phyloP scores from a whole-genome alignment of 192 early-diverging fungal species.

The Globomyces pollinis-pini region DNA sequence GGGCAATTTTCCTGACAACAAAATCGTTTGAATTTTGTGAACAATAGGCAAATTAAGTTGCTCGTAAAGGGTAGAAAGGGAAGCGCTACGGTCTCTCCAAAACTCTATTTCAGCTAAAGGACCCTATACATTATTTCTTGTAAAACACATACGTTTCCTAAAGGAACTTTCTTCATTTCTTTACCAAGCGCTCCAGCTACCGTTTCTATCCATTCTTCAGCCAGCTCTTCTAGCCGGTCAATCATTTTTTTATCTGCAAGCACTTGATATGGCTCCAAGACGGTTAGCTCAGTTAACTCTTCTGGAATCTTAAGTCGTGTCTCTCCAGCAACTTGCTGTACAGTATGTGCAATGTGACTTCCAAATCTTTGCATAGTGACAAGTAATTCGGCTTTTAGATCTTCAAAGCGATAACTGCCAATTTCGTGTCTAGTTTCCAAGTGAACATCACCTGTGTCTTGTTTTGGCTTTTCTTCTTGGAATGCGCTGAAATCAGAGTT shows the following conservation, averaged over 20 bases:
- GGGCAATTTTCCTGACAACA: constrained; percentile 32
- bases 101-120: constrained; percentile 57
- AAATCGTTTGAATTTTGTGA: constrained; percentile 43
- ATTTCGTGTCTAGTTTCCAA: neutral
- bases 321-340: constrained; percentile 50
- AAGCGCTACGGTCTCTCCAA: constrained; percentile 51
- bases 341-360: constrained; percentile 43
- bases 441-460: constrained; percentile 1
- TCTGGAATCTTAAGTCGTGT: constrained; percentile 49
- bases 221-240: constrained; percentile 29
- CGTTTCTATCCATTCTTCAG: constrained; percentile 53
- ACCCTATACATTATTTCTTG: constrained; percentile 22
- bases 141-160: constrained; percentile 40
- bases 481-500: constrained; percentile 16
- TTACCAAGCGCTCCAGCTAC: constrained; percentile 36
- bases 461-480: constrained; percentile 7
- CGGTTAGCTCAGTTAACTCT: constrained; percentile 28
- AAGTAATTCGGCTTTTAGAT: constrained; percentile 35
- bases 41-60: constrained; percentile 53
- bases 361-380: constrained; percentile 46
- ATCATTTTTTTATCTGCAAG: constrained; percentile 19
- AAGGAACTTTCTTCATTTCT: constrained; percentile 43
- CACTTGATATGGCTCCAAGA: neutral
- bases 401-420: constrained; percentile 5
- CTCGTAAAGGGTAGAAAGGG: constrained; percentile 48